Conservation (phyloP, 1,284 basidiomycete species). For the Trametes pubescens region DNA sequence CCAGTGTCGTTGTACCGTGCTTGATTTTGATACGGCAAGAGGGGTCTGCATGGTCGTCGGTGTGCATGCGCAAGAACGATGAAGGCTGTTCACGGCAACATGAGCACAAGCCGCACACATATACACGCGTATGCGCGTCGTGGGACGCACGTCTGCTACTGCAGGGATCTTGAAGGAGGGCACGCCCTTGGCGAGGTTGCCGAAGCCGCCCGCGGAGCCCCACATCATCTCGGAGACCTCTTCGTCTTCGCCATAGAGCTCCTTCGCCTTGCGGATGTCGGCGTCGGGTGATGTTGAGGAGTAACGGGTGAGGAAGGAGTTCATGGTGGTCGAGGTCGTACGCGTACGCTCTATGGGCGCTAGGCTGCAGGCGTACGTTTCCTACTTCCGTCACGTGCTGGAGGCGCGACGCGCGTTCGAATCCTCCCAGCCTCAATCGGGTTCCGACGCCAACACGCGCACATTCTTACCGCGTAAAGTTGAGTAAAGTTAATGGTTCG, state of each 20-base stretch:
- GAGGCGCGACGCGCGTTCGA: constrained; percentile 8
- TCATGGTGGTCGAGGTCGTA: constrained; percentile 62
- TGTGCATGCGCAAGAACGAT: constrained; percentile 88
- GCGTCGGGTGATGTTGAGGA: constrained; percentile 59
- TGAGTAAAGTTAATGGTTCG: too few species aligned
- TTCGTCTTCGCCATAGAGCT: constrained; percentile 63
- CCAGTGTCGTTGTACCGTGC: constrained; percentile 98
- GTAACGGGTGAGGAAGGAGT: constrained; percentile 75
- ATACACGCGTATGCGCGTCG: background rate
- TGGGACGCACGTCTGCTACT: constrained; percentile 74
- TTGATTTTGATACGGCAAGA: constrained; percentile 97
- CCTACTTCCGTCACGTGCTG: constrained; percentile 59
- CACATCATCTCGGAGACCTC: constrained; percentile 73
- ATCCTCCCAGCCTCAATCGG: background rate
- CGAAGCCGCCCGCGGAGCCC: constrained; percentile 85
- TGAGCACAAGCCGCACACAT: background rate
- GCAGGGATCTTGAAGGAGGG: constrained; percentile 76
- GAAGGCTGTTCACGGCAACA: constrained; percentile 69
- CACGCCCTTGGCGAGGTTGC: constrained; percentile 71
- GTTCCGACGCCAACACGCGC: background rate
- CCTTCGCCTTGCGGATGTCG: constrained; percentile 61
- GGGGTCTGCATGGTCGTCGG: constrained; percentile 93
- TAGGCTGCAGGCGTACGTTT: constrained; percentile 32
- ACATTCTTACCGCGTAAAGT: too few species aligned
- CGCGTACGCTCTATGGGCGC: constrained; percentile 31